These are phyloP conservation scores for Metarhizium sp. DNA, from an alignment of 2,329 filamentous ascomycete species.

Conservation along the genomic window DNA sequence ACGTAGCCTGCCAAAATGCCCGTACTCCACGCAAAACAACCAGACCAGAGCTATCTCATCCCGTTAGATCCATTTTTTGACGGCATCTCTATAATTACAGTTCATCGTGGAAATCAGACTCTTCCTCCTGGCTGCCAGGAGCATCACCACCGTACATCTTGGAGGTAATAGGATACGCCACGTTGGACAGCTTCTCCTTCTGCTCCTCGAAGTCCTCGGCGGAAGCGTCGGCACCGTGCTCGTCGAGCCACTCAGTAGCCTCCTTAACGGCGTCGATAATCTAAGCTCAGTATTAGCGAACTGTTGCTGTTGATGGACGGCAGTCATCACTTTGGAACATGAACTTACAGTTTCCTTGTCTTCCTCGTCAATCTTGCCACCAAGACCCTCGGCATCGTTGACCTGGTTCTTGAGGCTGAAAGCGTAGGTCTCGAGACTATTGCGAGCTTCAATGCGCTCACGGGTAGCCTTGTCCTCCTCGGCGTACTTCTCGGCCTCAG, in stretches of 20 bases:
- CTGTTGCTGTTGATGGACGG: conserved; percentile 3
- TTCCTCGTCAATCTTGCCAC: conserved; percentile 96
- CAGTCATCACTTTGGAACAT: neutral
- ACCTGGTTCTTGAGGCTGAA: conserved; percentile 99
- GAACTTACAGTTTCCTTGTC: conserved; percentile 85
- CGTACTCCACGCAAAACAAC: conserved; percentile 18
- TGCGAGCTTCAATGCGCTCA: conserved; percentile 93
- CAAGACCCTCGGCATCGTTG: conserved; percentile 92
- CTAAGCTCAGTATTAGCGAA: conserved; percentile 35
- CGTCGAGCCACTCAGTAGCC: conserved; percentile 90
- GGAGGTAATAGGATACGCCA: conserved; percentile 97
- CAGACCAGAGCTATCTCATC: conserved; percentile 7
- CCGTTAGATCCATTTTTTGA: conserved; percentile 5
- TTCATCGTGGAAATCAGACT: conserved; percentile 69
- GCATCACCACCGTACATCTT: conserved; percentile 73
- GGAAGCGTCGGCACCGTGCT: conserved; percentile 77
- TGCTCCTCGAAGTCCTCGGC: conserved; percentile 98
- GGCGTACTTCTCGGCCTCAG: conserved; percentile 95
- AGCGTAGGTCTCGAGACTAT: conserved; percentile 97
- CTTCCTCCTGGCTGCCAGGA: conserved; percentile 54
- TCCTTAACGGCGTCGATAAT: conserved; percentile 96
- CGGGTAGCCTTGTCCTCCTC: conserved; percentile 98
- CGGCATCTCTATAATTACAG: conserved; percentile 48
- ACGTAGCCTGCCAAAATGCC: conserved; percentile 10
- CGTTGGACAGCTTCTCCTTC: conserved; percentile 96